Conservation (phyloP, 1,139 yeast genomes). For the Saccharomyces hybrid region DNA sequence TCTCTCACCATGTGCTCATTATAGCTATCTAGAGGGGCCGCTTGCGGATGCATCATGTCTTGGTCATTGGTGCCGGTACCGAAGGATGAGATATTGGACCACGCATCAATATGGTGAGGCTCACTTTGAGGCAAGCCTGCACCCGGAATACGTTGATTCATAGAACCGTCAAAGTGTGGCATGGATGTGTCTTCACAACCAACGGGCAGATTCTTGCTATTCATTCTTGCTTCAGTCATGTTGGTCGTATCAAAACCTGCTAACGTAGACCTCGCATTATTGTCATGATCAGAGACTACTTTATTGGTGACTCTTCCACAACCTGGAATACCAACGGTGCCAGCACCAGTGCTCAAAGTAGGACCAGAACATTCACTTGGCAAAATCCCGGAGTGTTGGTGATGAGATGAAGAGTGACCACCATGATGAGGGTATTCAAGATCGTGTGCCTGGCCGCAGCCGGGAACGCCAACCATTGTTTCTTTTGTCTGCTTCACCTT, state of each 20-base stretch:
- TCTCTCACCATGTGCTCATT: not conserved
- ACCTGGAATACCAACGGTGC: constrained; percentile 12
- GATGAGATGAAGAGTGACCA: not conserved
- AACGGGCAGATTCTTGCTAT: constrained; percentile 10
- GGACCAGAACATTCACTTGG: constrained; percentile 9
- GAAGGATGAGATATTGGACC: constrained; percentile 5
- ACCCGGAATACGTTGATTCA: constrained; percentile 12
- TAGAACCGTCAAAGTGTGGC: constrained; percentile 9
- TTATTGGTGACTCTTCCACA: constrained; percentile 10
- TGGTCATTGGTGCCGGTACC: not conserved
- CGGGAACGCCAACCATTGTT: constrained; percentile 3
- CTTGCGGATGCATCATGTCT: not conserved
- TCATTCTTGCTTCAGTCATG: constrained; percentile 14
- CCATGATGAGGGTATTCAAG: constrained; percentile 2
- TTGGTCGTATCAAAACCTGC: constrained; percentile 5
- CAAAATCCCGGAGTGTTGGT: constrained; percentile 5
- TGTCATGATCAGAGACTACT: not conserved
- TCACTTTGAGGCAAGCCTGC: constrained; percentile 9
- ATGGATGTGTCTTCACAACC: constrained; percentile 9
- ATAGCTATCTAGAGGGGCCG: not conserved
- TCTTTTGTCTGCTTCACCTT: not conserved
- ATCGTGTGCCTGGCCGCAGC: not conserved
- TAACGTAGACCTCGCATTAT: not conserved
- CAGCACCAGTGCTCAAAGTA: constrained; percentile 2
- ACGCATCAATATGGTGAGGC: constrained; percentile 6